These are phyloP conservation scores for Balansia obtecta DNA, from an alignment of 2,329 filamentous ascomycete species.

Conservation along the genomic window DNA sequence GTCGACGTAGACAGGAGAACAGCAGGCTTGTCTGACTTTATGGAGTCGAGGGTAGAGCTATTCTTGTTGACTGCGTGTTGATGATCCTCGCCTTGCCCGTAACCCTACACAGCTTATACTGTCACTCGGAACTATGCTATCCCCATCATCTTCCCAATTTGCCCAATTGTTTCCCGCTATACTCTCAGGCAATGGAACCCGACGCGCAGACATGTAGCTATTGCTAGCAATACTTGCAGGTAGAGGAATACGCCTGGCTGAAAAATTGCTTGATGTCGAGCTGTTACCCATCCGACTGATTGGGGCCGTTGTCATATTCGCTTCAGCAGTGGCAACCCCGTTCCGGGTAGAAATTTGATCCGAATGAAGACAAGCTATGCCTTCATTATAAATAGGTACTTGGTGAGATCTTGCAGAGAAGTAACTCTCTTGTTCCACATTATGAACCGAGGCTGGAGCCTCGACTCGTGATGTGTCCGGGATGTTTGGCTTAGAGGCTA, in stretches of 20 bases:
- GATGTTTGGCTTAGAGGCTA: no score
- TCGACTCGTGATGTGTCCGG: not conserved
- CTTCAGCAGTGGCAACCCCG: not conserved
- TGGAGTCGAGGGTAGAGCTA: not conserved
- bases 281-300: not conserved
- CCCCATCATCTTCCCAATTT: conserved; percentile 34
- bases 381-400: not conserved
- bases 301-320: no score
- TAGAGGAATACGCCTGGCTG: conserved; percentile 19
- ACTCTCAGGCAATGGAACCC: conserved; percentile 29
- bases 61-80: not conserved
- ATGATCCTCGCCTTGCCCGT: not conserved
- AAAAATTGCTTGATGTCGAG: conserved; percentile 4
- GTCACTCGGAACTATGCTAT: conserved; percentile 45
- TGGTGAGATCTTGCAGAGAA: conserved; percentile 1
- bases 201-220: conserved; percentile 19
- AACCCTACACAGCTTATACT: conserved; percentile 48
- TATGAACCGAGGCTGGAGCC: not conserved
- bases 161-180: conserved; percentile 27
- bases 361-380: not conserved
- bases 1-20: no score
- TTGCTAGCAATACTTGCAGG: conserved; percentile 9
- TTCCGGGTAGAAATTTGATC: not conserved
- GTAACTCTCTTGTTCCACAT: conserved; percentile 1
- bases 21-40: no score